A percentile compares a stretch with the other conserved stretches of the same genome.
Evolutionary conservation across 257 asterid species (phyloP).

Genomic region (Solanum chmielewskii): DNA sequence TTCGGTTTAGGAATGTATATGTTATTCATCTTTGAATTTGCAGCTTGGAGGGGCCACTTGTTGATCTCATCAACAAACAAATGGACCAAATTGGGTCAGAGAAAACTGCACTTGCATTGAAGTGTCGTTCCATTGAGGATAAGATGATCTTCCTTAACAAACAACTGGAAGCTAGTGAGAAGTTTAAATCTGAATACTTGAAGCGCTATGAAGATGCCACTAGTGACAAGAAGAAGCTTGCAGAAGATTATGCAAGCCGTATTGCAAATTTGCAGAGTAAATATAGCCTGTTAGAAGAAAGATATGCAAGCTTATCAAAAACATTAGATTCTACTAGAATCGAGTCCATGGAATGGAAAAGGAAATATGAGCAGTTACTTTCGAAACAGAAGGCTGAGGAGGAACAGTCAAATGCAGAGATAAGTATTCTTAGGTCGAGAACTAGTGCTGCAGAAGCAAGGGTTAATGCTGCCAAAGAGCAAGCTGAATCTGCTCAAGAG

Average conservation of each 20-base stretch:
- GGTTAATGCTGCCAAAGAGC: slow-evolving; percentile 89
- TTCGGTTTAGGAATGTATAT: background rate
- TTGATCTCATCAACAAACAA: slow-evolving; percentile 76
- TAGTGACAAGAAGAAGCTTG: slow-evolving; percentile 68
- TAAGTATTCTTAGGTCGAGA: slow-evolving; percentile 66
- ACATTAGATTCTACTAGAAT: slow-evolving; percentile 52
- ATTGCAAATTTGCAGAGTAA: slow-evolving; percentile 72
- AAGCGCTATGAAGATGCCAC: slow-evolving; percentile 88
- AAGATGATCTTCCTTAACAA: slow-evolving; percentile 64
- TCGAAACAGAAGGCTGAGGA: slow-evolving; percentile 69
- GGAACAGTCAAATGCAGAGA: slow-evolving; percentile 64
- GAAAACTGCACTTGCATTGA: slow-evolving; percentile 67
- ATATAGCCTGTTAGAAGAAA: slow-evolving; percentile 71
- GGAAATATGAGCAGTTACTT: slow-evolving; percentile 62
- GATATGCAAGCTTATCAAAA: slow-evolving; percentile 57
- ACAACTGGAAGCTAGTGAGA: slow-evolving; percentile 88
- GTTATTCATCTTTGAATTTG: slow-evolving; percentile 2
- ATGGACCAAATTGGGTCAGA: slow-evolving; percentile 73
- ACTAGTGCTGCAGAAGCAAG: slow-evolving; percentile 97
- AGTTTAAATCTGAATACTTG: slow-evolving; percentile 76
- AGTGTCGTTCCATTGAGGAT: slow-evolving; percentile 76
- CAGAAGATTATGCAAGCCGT: slow-evolving; percentile 70
- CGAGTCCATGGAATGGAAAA: slow-evolving; percentile 75
- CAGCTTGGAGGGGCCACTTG: slow-evolving; percentile 93
- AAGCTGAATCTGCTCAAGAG: slow-evolving; percentile 82